These are phyloP conservation scores for Mycena vulgaris DNA, from an alignment of 768 basidiomycete genomes.

Conservation along the genomic window DNA sequence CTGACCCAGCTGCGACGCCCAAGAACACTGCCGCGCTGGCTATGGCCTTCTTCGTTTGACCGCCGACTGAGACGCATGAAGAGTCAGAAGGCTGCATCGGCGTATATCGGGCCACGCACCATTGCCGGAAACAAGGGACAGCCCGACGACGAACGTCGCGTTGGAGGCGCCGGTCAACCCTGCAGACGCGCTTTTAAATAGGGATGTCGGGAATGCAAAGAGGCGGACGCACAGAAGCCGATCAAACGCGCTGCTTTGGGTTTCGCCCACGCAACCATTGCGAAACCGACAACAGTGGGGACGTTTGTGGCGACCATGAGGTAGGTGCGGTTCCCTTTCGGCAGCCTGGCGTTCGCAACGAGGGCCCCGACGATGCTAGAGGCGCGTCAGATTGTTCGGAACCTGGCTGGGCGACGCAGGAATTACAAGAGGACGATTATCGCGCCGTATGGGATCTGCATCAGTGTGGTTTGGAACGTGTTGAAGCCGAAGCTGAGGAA, in stretches of 20 bases:
- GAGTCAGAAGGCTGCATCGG: background rate
- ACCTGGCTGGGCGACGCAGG: background rate
- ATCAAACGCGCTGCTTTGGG: constrained; percentile 38
- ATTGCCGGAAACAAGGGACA: constrained; percentile 56
- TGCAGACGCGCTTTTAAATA: background rate
- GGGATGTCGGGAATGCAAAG: background rate
- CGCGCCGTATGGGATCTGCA: constrained; percentile 45
- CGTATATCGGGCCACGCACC: constrained; percentile 22
- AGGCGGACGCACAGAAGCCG: constrained; percentile 39
- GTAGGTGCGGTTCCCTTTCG: constrained; percentile 41
- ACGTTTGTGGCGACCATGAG: constrained; percentile 44
- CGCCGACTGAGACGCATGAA: constrained; percentile 41
- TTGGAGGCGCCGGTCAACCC: constrained; percentile 47
- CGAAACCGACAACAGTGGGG: constrained; percentile 46
- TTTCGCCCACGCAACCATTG: constrained; percentile 46
- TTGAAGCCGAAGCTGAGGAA: constrained; percentile 46
- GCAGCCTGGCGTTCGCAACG: constrained; percentile 39
- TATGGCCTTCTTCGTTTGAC: constrained; percentile 47
- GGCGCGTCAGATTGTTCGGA: too few relatives aligned
- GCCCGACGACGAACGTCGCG: constrained; percentile 49
- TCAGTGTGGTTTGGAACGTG: constrained; percentile 45
- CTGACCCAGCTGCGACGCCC: constrained; percentile 42
- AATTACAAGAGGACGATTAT: constrained; percentile 41
- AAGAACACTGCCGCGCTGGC: constrained; percentile 41
- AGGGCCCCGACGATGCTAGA: constrained; percentile 40